These are phyloP conservation scores for Boletales sp. DNA, from an alignment of 768 basidiomycete species.

Conservation along the genomic window DNA sequence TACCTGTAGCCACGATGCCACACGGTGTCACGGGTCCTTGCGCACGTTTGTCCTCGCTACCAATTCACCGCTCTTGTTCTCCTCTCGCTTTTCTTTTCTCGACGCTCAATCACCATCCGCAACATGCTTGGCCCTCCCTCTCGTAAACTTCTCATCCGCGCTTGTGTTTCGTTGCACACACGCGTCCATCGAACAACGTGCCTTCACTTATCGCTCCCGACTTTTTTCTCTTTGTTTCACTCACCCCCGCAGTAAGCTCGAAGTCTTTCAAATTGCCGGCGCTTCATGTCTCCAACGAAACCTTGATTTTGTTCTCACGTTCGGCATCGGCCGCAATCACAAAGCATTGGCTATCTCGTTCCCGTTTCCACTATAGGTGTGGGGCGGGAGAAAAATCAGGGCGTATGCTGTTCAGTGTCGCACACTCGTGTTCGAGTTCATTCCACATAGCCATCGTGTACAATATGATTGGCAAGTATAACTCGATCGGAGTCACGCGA, in stretches of 20 bases:
- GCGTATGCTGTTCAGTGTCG: no score
- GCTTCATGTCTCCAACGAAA: conserved; percentile 8
- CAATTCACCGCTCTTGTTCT: not conserved
- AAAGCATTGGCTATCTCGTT: not conserved
- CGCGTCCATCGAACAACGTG: conserved; percentile 12
- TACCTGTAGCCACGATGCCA: conserved; percentile 16
- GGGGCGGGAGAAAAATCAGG: no score
- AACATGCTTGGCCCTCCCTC: conserved; percentile 20
- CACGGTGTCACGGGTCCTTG: conserved; percentile 33
- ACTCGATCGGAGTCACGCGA: not conserved
- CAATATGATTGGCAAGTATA: no score
- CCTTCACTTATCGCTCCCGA: conserved; percentile 5
- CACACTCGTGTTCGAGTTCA: no score
- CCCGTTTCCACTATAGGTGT: not conserved
- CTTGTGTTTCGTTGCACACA: conserved; percentile 8
- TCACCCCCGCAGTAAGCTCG: conserved; percentile 6
- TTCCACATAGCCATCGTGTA: no score
- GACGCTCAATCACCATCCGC: conserved; percentile 21
- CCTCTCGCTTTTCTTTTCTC: conserved; percentile 10
- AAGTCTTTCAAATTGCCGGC: conserved; percentile 22
- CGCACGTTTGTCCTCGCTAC: conserved; percentile 33
- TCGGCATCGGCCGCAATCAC: no score
- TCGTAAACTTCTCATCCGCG: conserved; percentile 13
- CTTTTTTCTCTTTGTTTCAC: not conserved
- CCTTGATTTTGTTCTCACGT: conserved; percentile 15